Percentiles rank a stretch among this genome's conserved stretches.
Evolutionary conservation across 305 asterid genomes (phyloP).

Genomic region (Coffea humblotiana): DNA sequence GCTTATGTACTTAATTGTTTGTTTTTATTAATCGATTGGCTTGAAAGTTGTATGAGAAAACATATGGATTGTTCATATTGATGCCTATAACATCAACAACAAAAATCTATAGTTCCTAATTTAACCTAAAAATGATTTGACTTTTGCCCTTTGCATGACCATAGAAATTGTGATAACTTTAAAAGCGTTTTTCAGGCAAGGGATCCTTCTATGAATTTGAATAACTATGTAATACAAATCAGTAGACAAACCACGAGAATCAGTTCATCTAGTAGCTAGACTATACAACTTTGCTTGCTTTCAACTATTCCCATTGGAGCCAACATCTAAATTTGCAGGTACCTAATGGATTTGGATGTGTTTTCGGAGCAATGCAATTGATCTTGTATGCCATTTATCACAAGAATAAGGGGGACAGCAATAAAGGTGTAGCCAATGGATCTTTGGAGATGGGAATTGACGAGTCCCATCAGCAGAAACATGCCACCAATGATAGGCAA

Average conservation of each 20-base stretch:
- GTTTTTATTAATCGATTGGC: too few relatives aligned
- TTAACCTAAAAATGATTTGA: too few relatives aligned
- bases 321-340: constrained; percentile 37
- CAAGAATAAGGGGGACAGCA: constrained; percentile 40
- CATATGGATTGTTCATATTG: not conserved
- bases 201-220: too few relatives aligned
- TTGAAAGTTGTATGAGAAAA: too few relatives aligned
- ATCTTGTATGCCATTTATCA: constrained; percentile 65
- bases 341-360: constrained; percentile 75
- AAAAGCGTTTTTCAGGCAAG: too few relatives aligned
- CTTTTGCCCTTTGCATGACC: too few relatives aligned
- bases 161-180: too few relatives aligned
- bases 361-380: constrained; percentile 66
- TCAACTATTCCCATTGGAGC: not conserved
- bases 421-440: constrained; percentile 17
- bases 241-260: not conserved
- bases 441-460: constrained; percentile 33
- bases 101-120: too few relatives aligned
- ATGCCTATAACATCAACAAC: not conserved
- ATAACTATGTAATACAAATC: too few relatives aligned
- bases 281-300: too few relatives aligned
- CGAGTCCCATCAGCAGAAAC: constrained; percentile 31
- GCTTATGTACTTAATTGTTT: not conserved
- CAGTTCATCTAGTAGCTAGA: too few relatives aligned
- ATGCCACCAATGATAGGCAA: not conserved